Conservation (phyloP, 768 basidiomycete genomes). For the Cystofilobasidium capitatum region DNA sequence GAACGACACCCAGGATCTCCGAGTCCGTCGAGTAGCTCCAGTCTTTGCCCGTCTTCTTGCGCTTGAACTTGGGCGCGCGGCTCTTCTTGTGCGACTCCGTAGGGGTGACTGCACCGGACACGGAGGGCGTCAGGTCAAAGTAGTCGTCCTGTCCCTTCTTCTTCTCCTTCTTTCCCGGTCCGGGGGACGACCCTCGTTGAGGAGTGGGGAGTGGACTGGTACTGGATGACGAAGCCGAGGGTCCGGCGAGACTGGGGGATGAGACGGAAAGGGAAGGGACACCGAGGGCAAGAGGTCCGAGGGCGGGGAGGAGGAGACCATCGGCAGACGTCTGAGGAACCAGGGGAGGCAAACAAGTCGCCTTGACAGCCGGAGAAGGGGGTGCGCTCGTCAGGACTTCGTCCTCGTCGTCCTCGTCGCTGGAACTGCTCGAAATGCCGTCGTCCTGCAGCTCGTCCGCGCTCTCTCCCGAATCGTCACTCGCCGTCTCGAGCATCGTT, state of each 20-base stretch:
- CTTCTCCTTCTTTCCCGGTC: slow-evolving; percentile 14
- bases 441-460: slow-evolving; percentile 59
- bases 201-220: neutral
- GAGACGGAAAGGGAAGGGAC: slow-evolving; percentile 27
- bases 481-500: slow-evolving; percentile 58
- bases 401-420: slow-evolving; percentile 43
- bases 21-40: slow-evolving; percentile 42
- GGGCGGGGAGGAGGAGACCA: slow-evolving; percentile 30
- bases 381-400: slow-evolving; percentile 34
- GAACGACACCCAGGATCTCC: slow-evolving; percentile 87
- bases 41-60: slow-evolving; percentile 21
- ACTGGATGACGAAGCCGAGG: neutral
- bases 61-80: slow-evolving; percentile 7
- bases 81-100: slow-evolving; percentile 25
- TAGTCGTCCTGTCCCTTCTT: slow-evolving; percentile 28
- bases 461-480: slow-evolving; percentile 18
- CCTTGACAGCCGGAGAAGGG: neutral
- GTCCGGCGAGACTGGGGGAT: slow-evolving; percentile 24
- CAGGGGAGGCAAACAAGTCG: slow-evolving; percentile 26
- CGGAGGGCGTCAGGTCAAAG: slow-evolving; percentile 30
- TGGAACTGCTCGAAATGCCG: slow-evolving; percentile 49
- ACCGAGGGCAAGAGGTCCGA: slow-evolving; percentile 9
- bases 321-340: slow-evolving; percentile 28
- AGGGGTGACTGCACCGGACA: slow-evolving; percentile 29
- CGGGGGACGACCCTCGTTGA: neutral